Base-by-base conservation (phyloP, 2,329 filamentous ascomycete genomes). In the Fusarium burgessii region DNA sequence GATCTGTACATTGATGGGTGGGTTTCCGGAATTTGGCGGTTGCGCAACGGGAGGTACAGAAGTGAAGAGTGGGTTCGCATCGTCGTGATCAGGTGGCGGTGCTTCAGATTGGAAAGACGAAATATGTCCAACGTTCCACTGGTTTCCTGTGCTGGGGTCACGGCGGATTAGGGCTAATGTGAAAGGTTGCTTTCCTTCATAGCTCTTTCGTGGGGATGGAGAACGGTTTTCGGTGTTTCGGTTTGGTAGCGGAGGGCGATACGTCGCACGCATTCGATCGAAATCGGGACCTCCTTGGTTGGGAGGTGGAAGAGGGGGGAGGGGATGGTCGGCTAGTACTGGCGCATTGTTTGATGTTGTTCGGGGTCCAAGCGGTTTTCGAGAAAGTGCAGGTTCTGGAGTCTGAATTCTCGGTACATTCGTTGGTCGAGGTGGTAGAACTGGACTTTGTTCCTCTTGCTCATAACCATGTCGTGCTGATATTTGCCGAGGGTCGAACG, bases 51-150 rank as follows among this genome's bases (percentile, higher is more conserved):
- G 67, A 46, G 75, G 73, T 2, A 74, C 75, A 14, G 66, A 55
- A 14, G 70, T 42, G 47, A 77, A 79, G 58, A 62, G 62, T 54
- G 32, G 74, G 62, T 62, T 76, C 49, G 29, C 72, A 52, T 66
- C 74, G 32, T 66, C 72, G 11, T 65, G 70, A 14, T 67, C 71
- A 9, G 74, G 76, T 3, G 75, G 72, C 13, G 75, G 73, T 20
- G 57, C 59, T 46, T 87, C 84, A 17, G 84, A 78, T 68, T 88
- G 85, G 63, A 84, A 84, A 0, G 87, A 89, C 4, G 85, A 86
- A 51, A 94, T 86, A 58, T 85, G 89, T 25, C 90, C 92, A 15
- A 94, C 86, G 76, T 94, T 94, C 91, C 92, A 94, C 78, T 94
- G 92, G 58, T 85, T 85, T 11, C 89, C 89, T 12, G 90, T 88